A percentile compares a stretch with the other conserved stretches of the same genome.
Evolutionary conservation across 2,329 filamentous ascomycete species (phyloP).

Genomic region (Diaporthe citrichinensis): DNA sequence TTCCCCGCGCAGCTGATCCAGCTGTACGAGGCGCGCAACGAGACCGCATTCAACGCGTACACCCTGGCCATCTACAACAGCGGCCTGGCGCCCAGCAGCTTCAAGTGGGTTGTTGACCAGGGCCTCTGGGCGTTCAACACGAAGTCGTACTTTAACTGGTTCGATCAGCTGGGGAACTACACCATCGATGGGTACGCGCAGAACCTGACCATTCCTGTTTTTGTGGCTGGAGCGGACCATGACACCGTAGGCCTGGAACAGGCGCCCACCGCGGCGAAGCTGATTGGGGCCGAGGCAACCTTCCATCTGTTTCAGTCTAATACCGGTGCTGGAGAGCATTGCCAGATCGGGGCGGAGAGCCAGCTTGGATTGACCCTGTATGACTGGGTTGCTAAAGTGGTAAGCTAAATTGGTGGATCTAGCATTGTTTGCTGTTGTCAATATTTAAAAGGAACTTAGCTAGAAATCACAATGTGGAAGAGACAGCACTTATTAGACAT

Average conservation of each 20-base stretch:
- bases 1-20: constrained; percentile 43
- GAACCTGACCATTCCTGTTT: constrained; percentile 44
- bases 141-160: constrained; percentile 48
- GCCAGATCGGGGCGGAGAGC: constrained; percentile 5
- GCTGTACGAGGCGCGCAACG: constrained; percentile 43
- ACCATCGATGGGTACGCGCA: constrained; percentile 41
- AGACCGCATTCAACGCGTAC: constrained; percentile 41
- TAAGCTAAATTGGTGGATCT: neutral
- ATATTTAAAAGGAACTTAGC: neutral
- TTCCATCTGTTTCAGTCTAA: constrained; percentile 8
- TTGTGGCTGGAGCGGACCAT: constrained; percentile 44
- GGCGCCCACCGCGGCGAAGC: constrained; percentile 29
- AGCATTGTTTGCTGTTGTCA: too few species aligned
- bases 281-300: neutral
- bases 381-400: constrained; percentile 21
- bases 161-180: constrained; percentile 40
- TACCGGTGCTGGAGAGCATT: constrained; percentile 2
- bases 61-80: constrained; percentile 11
- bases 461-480: neutral
- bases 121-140: constrained; percentile 53
- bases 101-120: constrained; percentile 52
- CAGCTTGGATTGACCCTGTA: constrained; percentile 8
- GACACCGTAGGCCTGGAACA: constrained; percentile 44
- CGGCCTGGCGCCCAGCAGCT: constrained; percentile 39
- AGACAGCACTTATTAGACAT: too few species aligned